phyloP scores from a whole-genome alignment of 1,284 basidiomycete genomes.

The Fistulinella cinereoalba region DNA sequence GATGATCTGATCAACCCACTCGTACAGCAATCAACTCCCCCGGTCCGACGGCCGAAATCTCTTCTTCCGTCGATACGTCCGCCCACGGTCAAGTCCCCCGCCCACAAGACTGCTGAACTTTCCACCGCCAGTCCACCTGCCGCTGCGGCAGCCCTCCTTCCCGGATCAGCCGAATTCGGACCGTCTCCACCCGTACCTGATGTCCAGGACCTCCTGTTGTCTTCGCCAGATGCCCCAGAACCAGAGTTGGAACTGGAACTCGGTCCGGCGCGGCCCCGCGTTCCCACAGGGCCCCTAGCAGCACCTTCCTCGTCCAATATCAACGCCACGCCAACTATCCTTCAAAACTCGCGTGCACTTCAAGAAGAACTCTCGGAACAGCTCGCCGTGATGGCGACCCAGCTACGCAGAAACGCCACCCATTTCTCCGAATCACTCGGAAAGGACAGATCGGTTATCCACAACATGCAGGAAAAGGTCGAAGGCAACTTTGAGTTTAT shows the following conservation, averaged over 20 bases:
- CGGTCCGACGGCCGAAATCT: conserved; percentile 39
- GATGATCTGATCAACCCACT: no score
- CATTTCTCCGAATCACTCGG: conserved; percentile 66
- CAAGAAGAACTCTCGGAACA: conserved; percentile 74
- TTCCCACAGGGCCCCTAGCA: conserved; percentile 24
- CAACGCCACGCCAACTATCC: conserved; percentile 43
- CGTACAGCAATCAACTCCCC: conserved; percentile 35
- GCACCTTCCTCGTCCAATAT: conserved; percentile 35
- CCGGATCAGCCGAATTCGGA: conserved; percentile 17
- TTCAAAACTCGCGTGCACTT: conserved; percentile 56
- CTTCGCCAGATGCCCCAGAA: conserved; percentile 6
- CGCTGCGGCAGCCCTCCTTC: conserved; percentile 29
- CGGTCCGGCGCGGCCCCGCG: conserved; percentile 12
- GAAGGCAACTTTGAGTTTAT: conserved; percentile 70
- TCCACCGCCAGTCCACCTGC: conserved; percentile 7
- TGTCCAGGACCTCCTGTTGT: conserved; percentile 20
- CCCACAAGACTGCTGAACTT: not conserved
- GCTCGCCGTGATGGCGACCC: conserved; percentile 73
- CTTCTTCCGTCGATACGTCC: conserved; percentile 36
- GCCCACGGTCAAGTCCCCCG: conserved; percentile 14
- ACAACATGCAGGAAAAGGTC: conserved; percentile 60
- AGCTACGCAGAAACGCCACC: conserved; percentile 70
- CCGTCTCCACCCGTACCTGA: conserved; percentile 5
- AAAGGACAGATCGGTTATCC: conserved; percentile 63
- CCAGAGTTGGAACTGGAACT: not conserved